Conservation (phyloP, 1,284 basidiomycete species). For the Thelephora terrestris region DNA sequence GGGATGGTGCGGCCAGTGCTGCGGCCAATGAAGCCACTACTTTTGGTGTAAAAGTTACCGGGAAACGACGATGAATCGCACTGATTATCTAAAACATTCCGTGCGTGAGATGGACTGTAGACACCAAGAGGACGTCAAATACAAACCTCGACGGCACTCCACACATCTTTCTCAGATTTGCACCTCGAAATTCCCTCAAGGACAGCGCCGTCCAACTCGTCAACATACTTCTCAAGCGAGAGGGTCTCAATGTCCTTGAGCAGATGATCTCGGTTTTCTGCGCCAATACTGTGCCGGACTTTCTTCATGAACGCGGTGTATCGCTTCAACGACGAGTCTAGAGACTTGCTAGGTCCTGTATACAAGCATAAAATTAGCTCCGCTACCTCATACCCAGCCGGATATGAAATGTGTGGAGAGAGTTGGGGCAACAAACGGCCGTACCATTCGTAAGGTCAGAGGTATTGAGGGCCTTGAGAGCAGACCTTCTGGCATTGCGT, state of each 20-base stretch:
- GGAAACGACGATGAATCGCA: slow-evolving; percentile 82
- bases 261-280: slow-evolving; percentile 75
- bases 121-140: neutral
- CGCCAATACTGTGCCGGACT: slow-evolving; percentile 70
- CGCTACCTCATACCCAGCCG: neutral
- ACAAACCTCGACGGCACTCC: slow-evolving; percentile 84
- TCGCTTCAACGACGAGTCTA: slow-evolving; percentile 89
- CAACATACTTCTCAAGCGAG: slow-evolving; percentile 91
- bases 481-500: neutral
- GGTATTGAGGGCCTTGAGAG: neutral
- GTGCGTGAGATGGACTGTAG: slow-evolving; percentile 4
- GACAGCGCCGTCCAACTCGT: slow-evolving; percentile 84
- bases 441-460: neutral
- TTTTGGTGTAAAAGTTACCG: slow-evolving; percentile 66
- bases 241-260: slow-evolving; percentile 87
- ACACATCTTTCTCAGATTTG: slow-evolving; percentile 83
- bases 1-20: slow-evolving; percentile 57
- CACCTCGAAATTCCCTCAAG: slow-evolving; percentile 81
- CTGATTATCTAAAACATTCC: slow-evolving; percentile 51
- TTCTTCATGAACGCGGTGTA: slow-evolving; percentile 92
- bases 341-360: slow-evolving; percentile 46
- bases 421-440: neutral
- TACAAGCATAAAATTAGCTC: neutral
- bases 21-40: slow-evolving; percentile 57
- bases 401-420: neutral